A percentile compares a stretch with the other conserved stretches of the same genome.
phyloP scores from a whole-genome alignment of 2,329 filamentous ascomycete genomes.

The Fulvia fulva region DNA sequence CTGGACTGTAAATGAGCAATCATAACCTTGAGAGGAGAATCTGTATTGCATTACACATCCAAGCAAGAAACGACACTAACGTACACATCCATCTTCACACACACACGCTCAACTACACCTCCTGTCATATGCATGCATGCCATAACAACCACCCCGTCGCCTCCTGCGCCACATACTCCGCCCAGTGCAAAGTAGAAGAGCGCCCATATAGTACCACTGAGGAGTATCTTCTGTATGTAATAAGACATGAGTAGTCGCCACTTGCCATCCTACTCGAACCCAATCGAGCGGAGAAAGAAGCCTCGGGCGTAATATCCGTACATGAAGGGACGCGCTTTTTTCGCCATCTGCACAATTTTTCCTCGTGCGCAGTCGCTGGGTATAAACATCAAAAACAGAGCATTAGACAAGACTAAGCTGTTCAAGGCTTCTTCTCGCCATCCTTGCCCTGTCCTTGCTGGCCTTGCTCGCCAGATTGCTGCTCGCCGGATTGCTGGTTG shows the following conservation, averaged over 20 bases:
- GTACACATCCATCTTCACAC: conserved; percentile 2
- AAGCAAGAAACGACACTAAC: conserved; percentile 9
- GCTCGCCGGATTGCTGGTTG: conserved; percentile 50
- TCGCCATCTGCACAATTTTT: conserved; percentile 8
- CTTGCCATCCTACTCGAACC: not conserved
- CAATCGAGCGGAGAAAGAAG: not conserved
- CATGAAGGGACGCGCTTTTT: conserved; percentile 17
- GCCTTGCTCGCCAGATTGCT: conserved; percentile 39
- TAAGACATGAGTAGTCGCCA: conserved; percentile 4
- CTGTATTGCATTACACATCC: conserved; percentile 9
- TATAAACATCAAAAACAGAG: conserved; percentile 18
- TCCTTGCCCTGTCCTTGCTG: conserved; percentile 48
- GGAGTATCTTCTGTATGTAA: conserved; percentile 10
- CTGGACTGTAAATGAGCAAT: too few relatives aligned
- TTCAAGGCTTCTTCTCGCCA: conserved; percentile 69
- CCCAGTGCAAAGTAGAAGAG: not conserved
- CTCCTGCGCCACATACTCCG: not conserved
- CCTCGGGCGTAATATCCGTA: conserved; percentile 7
- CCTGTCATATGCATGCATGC: conserved; percentile 1
- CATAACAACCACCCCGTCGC: not conserved
- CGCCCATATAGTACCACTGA: not conserved
- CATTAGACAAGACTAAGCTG: conserved; percentile 4
- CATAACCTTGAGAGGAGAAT: conserved; percentile 12
- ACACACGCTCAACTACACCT: not conserved
- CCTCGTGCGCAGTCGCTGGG: conserved; percentile 17